phyloP scores from a whole-genome alignment of 2,329 filamentous ascomycete genomes.

The Alternaria consortialis region DNA sequence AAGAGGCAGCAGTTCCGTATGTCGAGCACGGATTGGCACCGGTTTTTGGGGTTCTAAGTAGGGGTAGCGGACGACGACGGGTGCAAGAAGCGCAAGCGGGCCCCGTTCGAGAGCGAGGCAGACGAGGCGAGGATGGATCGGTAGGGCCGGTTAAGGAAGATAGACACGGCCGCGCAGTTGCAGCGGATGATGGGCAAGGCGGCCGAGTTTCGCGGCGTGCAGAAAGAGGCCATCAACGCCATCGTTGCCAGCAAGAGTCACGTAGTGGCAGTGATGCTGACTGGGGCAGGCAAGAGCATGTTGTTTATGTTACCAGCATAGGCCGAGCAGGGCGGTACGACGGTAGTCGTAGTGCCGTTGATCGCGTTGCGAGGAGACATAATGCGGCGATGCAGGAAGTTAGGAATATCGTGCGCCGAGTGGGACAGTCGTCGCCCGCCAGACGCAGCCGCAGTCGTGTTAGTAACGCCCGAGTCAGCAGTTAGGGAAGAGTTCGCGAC shows the following conservation, averaged over 20 bases:
- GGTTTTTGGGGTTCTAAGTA: conserved; percentile 25
- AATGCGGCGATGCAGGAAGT: conserved; percentile 19
- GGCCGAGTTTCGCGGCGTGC: too few relatives aligned
- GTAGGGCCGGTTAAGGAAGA: conserved; percentile 11
- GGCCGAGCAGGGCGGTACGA: conserved; percentile 21
- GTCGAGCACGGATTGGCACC: conserved; percentile 28
- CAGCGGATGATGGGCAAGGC: conserved; percentile 23
- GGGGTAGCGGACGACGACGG: conserved; percentile 2
- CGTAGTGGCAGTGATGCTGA: conserved; percentile 34
- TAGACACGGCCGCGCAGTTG: conserved; percentile 12
- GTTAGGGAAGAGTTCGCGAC: conserved; percentile 29
- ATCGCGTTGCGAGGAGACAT: conserved; percentile 32
- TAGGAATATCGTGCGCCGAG: conserved; percentile 23
- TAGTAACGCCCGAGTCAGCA: conserved; percentile 36
- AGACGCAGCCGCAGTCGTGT: conserved; percentile 27
- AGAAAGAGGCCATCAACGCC: conserved; percentile 22
- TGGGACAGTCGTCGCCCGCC: conserved; percentile 26
- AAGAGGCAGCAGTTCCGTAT: conserved; percentile 19
- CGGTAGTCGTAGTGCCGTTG: conserved; percentile 35
- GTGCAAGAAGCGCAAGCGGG: conserved; percentile 13
- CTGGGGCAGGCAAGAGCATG: conserved; percentile 36
- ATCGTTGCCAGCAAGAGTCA: conserved; percentile 29
- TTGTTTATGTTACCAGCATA: conserved; percentile 40
- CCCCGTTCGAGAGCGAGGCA: conserved; percentile 17
- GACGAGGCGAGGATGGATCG: conserved; percentile 13